phyloP scores from a whole-genome alignment of 1,139 yeast species.

The Arxiozyma slooffiae region DNA sequence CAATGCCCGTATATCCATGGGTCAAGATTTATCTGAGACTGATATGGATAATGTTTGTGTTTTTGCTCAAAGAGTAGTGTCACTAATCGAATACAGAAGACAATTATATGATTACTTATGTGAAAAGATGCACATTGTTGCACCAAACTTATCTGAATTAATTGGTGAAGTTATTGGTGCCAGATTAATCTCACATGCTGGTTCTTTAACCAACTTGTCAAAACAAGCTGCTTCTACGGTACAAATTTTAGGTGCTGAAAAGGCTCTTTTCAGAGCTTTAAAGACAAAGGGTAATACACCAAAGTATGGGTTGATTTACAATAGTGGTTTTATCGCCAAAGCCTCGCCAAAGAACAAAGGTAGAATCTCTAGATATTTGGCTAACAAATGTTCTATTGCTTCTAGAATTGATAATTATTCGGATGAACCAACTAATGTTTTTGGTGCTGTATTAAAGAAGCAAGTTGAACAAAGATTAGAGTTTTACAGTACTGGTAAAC shows the following conservation, averaged over 20 bases:
- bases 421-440: conserved; percentile 74
- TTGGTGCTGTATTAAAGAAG: conserved; percentile 83
- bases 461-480: conserved; percentile 97
- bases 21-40: conserved; percentile 91
- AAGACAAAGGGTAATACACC: conserved; percentile 98
- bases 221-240: conserved; percentile 98
- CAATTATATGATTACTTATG: conserved; percentile 79
- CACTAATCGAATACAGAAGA: conserved; percentile 85
- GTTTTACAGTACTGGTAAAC: conserved; percentile 91
- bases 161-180: conserved; percentile 99
- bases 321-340: conserved; percentile 91
- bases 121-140: conserved; percentile 95
- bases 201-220: conserved; percentile 89
- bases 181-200: conserved; percentile 94
- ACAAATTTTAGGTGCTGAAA: conserved; percentile 97
- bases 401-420: conserved; percentile 95
- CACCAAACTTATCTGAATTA: conserved; percentile 92
- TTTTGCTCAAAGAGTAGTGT: conserved; percentile 90
- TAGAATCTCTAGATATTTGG: conserved; percentile 95
- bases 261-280: conserved; percentile 95
- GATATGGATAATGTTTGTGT: conserved; percentile 86
- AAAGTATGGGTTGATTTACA: conserved; percentile 94
- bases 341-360: conserved; percentile 98
- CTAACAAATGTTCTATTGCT: conserved; percentile 97
- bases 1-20: conserved; percentile 95